Conservation (phyloP, 2,329 filamentous ascomycete genomes). For the Scedosporium aurantiacum region DNA sequence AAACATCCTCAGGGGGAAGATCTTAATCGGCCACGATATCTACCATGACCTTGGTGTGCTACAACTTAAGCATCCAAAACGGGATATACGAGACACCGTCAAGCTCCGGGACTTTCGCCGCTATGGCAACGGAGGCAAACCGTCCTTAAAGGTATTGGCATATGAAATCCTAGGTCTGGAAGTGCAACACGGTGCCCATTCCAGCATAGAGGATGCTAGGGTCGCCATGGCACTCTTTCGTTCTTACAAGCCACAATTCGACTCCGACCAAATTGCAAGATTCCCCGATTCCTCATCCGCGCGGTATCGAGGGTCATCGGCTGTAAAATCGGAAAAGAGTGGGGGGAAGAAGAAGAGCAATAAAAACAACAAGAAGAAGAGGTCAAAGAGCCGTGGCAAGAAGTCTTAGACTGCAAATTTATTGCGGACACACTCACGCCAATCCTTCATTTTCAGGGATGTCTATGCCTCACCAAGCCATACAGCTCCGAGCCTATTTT, state of each 20-base stretch:
- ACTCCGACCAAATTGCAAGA: constrained; percentile 63
- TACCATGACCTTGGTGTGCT: constrained; percentile 69
- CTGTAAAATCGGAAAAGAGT: constrained; percentile 26
- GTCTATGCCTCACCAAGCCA: too few relatives aligned
- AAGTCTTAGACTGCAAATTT: too few relatives aligned
- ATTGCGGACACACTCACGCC: too few relatives aligned
- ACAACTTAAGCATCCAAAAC: constrained; percentile 64
- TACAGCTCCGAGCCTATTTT: neutral
- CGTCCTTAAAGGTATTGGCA: constrained; percentile 50
- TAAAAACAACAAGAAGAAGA: neutral
- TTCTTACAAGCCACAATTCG: constrained; percentile 73
- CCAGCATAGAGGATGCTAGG: constrained; percentile 68
- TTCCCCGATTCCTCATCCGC: constrained; percentile 33
- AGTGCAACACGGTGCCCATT: constrained; percentile 54
- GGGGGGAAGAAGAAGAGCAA: constrained; percentile 27
- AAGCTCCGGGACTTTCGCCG: constrained; percentile 65
- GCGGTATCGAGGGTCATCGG: constrained; percentile 7
- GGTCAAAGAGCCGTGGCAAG: too few relatives aligned
- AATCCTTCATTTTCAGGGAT: too few relatives aligned
- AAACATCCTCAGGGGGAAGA: constrained; percentile 54
- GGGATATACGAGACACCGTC: constrained; percentile 76
- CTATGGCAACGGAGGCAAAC: constrained; percentile 55
- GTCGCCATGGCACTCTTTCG: constrained; percentile 85
- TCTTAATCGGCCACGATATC: constrained; percentile 76
- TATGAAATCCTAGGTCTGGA: constrained; percentile 46